A percentile compares a stretch with the other conserved stretches of the same genome.
phyloP scores from a whole-genome alignment of 805 yeast genomes.

The Henningerozyma blattae region DNA sequence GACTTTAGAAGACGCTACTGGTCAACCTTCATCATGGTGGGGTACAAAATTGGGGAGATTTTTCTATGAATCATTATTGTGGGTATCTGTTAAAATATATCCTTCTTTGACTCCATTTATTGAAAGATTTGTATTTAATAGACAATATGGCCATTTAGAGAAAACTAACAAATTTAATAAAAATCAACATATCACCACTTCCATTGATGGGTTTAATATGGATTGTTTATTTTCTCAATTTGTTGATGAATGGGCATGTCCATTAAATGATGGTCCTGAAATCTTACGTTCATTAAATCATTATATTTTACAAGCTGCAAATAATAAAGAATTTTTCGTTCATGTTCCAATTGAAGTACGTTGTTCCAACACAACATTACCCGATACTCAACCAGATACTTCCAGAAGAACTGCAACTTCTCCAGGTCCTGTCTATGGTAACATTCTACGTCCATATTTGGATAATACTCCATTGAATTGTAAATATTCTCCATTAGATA shows the following conservation, averaged over 20 bases:
- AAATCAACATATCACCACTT: constrained; percentile 57
- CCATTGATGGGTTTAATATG: constrained; percentile 86
- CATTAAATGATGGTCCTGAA: constrained; percentile 65
- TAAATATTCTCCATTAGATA: constrained; percentile 37
- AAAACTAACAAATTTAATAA: constrained; percentile 37
- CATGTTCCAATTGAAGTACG: constrained; percentile 95
- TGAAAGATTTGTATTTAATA: constrained; percentile 72
- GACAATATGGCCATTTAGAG: constrained; percentile 62
- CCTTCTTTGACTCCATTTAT: constrained; percentile 76
- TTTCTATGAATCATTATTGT: constrained; percentile 67
- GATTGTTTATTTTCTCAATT: constrained; percentile 90
- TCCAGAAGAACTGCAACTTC: constrained; percentile 38
- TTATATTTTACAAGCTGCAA: constrained; percentile 49
- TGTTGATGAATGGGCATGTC: constrained; percentile 97
- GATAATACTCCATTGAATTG: constrained; percentile 63
- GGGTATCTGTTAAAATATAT: constrained; percentile 60
- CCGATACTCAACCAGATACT: constrained; percentile 29
- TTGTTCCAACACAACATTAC: constrained; percentile 70
- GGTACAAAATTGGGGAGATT: constrained; percentile 70
- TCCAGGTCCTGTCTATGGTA: constrained; percentile 78
- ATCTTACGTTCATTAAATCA: constrained; percentile 53
- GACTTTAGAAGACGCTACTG: constrained; percentile 49
- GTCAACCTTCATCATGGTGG: constrained; percentile 71
- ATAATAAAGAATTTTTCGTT: constrained; percentile 55
- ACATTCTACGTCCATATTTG: constrained; percentile 64